These are phyloP conservation scores for California macrophylla DNA, from an alignment of 441 rosid genomes.

Conservation along the genomic window DNA sequence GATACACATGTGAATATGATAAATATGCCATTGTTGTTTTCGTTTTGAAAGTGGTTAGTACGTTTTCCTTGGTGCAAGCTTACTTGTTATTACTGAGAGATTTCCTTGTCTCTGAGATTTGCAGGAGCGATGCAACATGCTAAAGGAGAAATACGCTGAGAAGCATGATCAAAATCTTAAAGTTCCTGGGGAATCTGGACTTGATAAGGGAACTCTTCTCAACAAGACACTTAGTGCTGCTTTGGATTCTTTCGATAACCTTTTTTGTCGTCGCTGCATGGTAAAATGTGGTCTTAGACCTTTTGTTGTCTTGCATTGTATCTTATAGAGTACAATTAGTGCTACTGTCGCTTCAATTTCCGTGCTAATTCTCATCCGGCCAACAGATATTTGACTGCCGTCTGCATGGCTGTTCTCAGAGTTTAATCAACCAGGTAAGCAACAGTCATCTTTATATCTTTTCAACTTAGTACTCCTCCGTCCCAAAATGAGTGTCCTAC, in stretches of 20 bases:
- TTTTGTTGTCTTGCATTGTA: constrained; percentile 8
- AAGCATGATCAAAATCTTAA: constrained; percentile 25
- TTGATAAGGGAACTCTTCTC: constrained; percentile 34
- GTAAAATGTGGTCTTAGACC: constrained; percentile 30
- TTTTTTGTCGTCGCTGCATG: constrained; percentile 87
- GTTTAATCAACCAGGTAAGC: constrained; percentile 55
- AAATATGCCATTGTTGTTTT: constrained; percentile 6
- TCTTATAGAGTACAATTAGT: constrained; percentile 6
- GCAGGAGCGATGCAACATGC: constrained; percentile 57
- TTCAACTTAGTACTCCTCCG: neutral
- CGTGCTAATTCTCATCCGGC: constrained; percentile 22
- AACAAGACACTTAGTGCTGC: constrained; percentile 56
- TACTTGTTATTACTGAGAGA: constrained; percentile 10
- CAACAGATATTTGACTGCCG: constrained; percentile 71
- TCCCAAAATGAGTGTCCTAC: too few relatives aligned
- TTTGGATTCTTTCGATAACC: constrained; percentile 57
- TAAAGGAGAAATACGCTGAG: constrained; percentile 36
- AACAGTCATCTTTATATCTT: constrained; percentile 5
- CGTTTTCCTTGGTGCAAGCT: constrained; percentile 13
- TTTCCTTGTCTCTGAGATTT: constrained; percentile 23
- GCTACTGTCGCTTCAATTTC: constrained; percentile 7
- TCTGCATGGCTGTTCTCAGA: constrained; percentile 71
- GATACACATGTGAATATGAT: constrained; percentile 3
- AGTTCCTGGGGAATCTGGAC: constrained; percentile 30
- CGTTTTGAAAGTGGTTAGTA: constrained; percentile 13